Evolutionary conservation across 179 eudicot species (phyloP).

Genomic region (Nepenthes alata): DNA sequence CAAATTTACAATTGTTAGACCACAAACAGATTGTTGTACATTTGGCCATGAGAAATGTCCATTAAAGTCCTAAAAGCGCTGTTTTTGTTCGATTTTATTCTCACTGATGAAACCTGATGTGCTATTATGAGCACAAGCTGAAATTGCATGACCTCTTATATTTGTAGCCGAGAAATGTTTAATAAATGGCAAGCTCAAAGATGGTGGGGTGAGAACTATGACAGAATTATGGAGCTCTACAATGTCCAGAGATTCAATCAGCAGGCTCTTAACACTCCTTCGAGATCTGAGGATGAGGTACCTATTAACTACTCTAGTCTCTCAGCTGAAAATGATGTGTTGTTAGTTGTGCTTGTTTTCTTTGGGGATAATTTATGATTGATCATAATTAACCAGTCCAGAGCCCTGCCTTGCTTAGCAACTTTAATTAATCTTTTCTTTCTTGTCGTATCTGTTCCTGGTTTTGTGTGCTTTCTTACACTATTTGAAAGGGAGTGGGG

Average conservation of each 20-base stretch:
- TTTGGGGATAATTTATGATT: neutral
- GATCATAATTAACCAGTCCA: neutral
- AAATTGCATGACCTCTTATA: neutral
- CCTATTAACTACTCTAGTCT: constrained; percentile 1
- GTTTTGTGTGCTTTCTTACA: no score
- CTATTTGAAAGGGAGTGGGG: no score
- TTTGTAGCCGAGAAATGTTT: constrained; percentile 85
- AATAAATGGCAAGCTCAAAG: constrained; percentile 96
- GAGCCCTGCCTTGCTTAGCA: no score
- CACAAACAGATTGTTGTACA: no score
- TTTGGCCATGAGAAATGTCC: no score
- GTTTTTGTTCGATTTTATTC: no score
- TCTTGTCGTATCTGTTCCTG: neutral
- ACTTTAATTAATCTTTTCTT: neutral
- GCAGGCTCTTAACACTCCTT: constrained; percentile 84
- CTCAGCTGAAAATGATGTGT: no score
- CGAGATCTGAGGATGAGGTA: constrained; percentile 92
- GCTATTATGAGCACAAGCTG: neutral
- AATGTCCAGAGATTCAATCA: constrained; percentile 88
- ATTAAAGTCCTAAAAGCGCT: no score
- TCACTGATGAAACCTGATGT: neutral
- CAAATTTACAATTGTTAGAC: no score
- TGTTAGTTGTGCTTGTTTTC: neutral
- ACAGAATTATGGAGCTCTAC: constrained; percentile 91
- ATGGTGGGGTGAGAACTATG: constrained; percentile 99